Percentiles rank a stretch among this genome's conserved stretches.
These are phyloP conservation scores for Phellinidium pouzarii DNA, from an alignment of 1,284 basidiomycete species.

Conservation along the genomic window DNA sequence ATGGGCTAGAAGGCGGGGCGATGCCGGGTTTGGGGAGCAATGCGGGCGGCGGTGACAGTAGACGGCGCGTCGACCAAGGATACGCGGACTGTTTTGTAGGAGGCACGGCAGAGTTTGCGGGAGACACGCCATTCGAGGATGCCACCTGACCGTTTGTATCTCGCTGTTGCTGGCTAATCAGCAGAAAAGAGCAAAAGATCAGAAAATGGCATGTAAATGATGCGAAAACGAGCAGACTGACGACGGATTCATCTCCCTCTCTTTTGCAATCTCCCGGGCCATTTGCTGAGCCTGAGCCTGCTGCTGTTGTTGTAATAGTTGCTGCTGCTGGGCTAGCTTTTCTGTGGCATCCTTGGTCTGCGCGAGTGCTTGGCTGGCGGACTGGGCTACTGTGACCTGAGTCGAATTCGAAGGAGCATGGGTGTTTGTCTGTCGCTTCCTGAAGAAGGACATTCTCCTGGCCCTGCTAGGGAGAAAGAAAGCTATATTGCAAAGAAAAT, in stretches of 20 bases:
- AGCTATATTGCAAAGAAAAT: slow-evolving; percentile 40
- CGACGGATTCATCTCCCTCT: slow-evolving; percentile 14
- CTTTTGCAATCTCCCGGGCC: slow-evolving; percentile 9
- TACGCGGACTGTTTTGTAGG: slow-evolving; percentile 55
- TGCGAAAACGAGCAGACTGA: slow-evolving; percentile 6
- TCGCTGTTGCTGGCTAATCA: slow-evolving; percentile 3
- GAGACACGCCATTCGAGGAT: slow-evolving; percentile 22
- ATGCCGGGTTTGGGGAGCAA: slow-evolving; percentile 56
- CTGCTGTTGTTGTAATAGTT: slow-evolving; percentile 18
- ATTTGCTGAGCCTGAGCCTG: slow-evolving; percentile 22
- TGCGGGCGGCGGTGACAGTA: slow-evolving; percentile 58
- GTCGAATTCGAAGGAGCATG: slow-evolving; percentile 35
- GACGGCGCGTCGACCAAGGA: slow-evolving; percentile 72
- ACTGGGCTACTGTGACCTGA: slow-evolving; percentile 49
- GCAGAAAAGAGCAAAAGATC: not conserved
- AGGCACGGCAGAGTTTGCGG: slow-evolving; percentile 23
- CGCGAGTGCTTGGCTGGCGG: slow-evolving; percentile 44
- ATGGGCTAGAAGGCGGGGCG: slow-evolving; percentile 52
- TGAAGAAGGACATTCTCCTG: slow-evolving; percentile 83
- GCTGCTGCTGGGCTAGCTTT: slow-evolving; percentile 28
- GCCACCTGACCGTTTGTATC: slow-evolving; percentile 3
- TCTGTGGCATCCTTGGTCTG: slow-evolving; percentile 20
- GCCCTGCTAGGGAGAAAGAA: slow-evolving; percentile 47
- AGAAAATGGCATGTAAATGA: not conserved
- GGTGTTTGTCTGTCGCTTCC: slow-evolving; percentile 52